phyloP scores from a whole-genome alignment of 768 basidiomycete species.

The Pleurotus platypus region DNA sequence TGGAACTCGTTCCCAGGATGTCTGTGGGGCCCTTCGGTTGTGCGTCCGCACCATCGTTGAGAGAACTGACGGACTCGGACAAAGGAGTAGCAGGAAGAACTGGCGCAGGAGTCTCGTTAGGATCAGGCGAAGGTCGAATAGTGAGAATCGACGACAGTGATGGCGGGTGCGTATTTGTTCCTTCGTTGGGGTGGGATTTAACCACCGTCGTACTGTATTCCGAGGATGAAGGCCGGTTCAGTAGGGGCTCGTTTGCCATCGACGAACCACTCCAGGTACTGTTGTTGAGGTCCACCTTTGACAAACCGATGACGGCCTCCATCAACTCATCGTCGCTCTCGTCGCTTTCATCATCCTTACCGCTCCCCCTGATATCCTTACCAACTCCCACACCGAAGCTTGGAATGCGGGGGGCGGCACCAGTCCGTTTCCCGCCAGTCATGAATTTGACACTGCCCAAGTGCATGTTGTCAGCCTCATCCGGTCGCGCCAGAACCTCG shows the following conservation, averaged over 20 bases:
- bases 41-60: constrained; percentile 15
- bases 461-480: constrained; percentile 66
- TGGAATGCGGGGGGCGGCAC: constrained; percentile 69
- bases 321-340: constrained; percentile 58
- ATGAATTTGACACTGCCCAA: constrained; percentile 86
- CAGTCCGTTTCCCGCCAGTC: constrained; percentile 59
- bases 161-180: constrained; percentile 37
- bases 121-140: constrained; percentile 53
- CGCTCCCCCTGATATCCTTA: constrained; percentile 46
- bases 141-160: constrained; percentile 74
- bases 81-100: constrained; percentile 32
- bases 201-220: constrained; percentile 74
- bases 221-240: constrained; percentile 40
- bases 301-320: constrained; percentile 54
- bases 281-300: constrained; percentile 42
- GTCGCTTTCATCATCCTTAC: constrained; percentile 56
- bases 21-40: constrained; percentile 28
- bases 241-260: constrained; percentile 46
- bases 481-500: constrained; percentile 68
- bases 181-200: constrained; percentile 38
- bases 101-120: constrained; percentile 39
- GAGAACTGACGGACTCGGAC: constrained; percentile 17
- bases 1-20: constrained; percentile 24
- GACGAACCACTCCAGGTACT: constrained; percentile 43
- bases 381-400: constrained; percentile 79